Base-by-base conservation (phyloP, 148 eudicot species). In the Chenopodium suecicum region DNA sequence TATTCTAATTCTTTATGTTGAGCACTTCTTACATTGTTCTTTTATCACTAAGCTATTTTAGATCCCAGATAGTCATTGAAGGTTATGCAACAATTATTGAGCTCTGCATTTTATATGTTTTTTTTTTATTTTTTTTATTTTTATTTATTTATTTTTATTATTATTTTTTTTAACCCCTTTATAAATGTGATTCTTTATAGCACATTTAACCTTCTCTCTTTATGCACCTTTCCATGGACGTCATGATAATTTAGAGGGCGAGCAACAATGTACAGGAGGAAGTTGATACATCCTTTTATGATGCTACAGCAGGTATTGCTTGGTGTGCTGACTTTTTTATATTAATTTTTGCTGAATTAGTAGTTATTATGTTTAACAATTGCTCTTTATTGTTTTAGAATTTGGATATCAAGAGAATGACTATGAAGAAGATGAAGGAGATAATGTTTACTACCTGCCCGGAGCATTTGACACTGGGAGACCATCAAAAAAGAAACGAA, bases 351-450 rank as follows among this genome's bases (percentile, higher is more conserved):
- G 70, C 76, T 80, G 73, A 81, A 78, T 54, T 34, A 37, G 68
- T 74, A 62, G 37, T 29, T 75, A 50, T 56, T 44, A 20, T 70
- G 54, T 10, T 75, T 50, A 52, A 70, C 62, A 67, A 50, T 77
- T 73, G 69, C 32, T 54, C 11, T 64, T 79, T 64, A 13, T 62
- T 46, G 12, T 56, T 75, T 84, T 84, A 88, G 93, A 83, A 65
- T 82, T 81, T 86, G 93, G 82, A 73, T 91, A 87, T 82, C 85
- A 85, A 85, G 94, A 89, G 70, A 79, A 89, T 85, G 90, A 81
- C 23, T 91, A 83, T 85, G 92, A 90, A 73, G 99, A 91, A 83
- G 94, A 92, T 80, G 95, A 91, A 85, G 95, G 92, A 78, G 94
- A 94, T 80, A 91, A 83, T 85, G 70, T 86, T 44, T 88, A 84